Evolutionary conservation across 2,329 filamentous ascomycete species (phyloP).

Genomic region (Cladosporium halotolerans): DNA sequence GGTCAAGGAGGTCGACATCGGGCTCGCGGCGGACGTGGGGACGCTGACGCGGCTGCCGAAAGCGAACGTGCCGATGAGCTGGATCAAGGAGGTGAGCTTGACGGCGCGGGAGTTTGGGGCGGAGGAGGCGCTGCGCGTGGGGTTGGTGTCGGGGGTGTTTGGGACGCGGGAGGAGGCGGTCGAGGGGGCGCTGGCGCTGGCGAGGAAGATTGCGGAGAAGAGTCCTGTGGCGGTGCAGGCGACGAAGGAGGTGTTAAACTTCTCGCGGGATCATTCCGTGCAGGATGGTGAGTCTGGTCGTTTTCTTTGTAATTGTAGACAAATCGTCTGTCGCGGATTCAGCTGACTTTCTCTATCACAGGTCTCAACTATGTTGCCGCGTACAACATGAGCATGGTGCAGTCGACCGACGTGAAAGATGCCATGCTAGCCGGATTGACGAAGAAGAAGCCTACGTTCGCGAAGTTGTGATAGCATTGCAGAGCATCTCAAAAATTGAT

Average conservation of each 20-base stretch:
- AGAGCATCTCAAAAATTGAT: neutral
- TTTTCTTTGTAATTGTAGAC: no score
- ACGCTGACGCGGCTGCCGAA: constrained; percentile 69
- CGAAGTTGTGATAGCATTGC: constrained; percentile 58
- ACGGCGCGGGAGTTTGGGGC: constrained; percentile 64
- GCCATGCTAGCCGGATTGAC: constrained; percentile 71
- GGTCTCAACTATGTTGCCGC: constrained; percentile 74
- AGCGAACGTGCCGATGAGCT: constrained; percentile 62
- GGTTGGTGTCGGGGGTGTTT: constrained; percentile 62
- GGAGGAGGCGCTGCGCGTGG: constrained; percentile 62
- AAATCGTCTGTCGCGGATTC: neutral
- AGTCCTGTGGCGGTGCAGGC: constrained; percentile 82
- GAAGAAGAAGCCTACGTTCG: constrained; percentile 75
- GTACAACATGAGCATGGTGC: constrained; percentile 81
- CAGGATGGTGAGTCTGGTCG: constrained; percentile 58
- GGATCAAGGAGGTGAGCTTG: constrained; percentile 73
- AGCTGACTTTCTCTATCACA: constrained; percentile 23
- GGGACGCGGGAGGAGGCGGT: constrained; percentile 57
- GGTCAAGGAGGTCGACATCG: constrained; percentile 79
- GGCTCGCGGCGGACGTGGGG: constrained; percentile 72
- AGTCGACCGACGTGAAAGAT: constrained; percentile 68
- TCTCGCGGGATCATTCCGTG: constrained; percentile 69
- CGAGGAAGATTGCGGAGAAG: constrained; percentile 64
- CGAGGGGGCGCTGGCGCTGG: constrained; percentile 56
- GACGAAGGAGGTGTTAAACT: constrained; percentile 82